phyloP scores from a whole-genome alignment of 768 basidiomycete species.

The Daedalea quercina region DNA sequence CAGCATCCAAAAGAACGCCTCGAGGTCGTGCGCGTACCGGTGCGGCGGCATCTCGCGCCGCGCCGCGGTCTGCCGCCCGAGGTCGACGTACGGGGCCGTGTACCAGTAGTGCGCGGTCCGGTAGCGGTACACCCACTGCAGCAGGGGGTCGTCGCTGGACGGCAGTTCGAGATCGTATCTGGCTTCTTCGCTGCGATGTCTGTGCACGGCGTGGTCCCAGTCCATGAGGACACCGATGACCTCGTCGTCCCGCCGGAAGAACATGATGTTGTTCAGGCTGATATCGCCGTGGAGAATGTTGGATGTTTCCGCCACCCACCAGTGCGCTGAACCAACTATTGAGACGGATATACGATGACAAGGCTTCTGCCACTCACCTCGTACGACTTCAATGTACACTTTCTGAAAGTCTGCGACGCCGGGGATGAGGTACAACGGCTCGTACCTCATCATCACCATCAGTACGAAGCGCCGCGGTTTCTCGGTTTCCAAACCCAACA shows the following conservation, averaged over 20 bases:
- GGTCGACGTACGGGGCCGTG: constrained; percentile 25
- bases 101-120: constrained; percentile 15
- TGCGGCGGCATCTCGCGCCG: background rate
- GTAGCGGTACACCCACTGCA: background rate
- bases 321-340: constrained; percentile 16
- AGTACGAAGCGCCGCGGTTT: constrained; percentile 15
- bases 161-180: background rate
- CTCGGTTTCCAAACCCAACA: background rate
- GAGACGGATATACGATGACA: background rate
- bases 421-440: constrained; percentile 17
- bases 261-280: constrained; percentile 28
- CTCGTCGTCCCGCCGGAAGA: constrained; percentile 6
- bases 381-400: constrained; percentile 24
- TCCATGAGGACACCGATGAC: constrained; percentile 23
- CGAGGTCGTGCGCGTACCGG: constrained; percentile 7
- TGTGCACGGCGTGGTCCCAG: constrained; percentile 19
- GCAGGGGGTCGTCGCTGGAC: background rate
- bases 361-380: constrained; percentile 19
- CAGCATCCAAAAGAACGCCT: constrained; percentile 7
- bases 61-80: constrained; percentile 15
- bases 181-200: background rate
- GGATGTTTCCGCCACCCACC: constrained; percentile 15
- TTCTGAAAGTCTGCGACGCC: constrained; percentile 21
- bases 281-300: constrained; percentile 26
- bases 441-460: constrained; percentile 15